Percentiles rank a stretch among this genome's conserved stretches.
phyloP scores from a whole-genome alignment of 2,329 filamentous ascomycete genomes.

The Colletotrichum sidae region DNA sequence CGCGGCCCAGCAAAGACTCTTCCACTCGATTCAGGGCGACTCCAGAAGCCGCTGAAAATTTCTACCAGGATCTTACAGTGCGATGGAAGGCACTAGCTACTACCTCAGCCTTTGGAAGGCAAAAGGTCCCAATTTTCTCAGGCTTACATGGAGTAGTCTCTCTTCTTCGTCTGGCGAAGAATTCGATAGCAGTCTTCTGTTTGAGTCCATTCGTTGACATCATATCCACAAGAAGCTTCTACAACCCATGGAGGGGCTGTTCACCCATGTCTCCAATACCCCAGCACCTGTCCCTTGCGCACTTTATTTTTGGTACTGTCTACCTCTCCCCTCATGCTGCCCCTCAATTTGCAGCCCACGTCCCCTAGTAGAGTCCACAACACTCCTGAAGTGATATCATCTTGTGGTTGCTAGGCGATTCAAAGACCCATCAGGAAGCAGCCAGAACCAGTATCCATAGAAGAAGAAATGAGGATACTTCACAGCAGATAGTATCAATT shows the following conservation, averaged over 20 bases:
- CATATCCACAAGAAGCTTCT: slow-evolving; percentile 30
- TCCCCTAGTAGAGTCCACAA: slow-evolving; percentile 18
- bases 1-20: slow-evolving; percentile 26
- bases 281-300: slow-evolving; percentile 5
- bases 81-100: neutral
- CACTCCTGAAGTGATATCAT: slow-evolving; percentile 34
- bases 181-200: slow-evolving; percentile 18
- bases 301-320: slow-evolving; percentile 20
- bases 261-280: slow-evolving; percentile 22
- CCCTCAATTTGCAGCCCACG: slow-evolving; percentile 10
- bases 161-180: slow-evolving; percentile 8
- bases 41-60: slow-evolving; percentile 30
- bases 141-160: neutral
- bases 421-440: slow-evolving; percentile 29
- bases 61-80: slow-evolving; percentile 26
- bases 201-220: slow-evolving; percentile 30
- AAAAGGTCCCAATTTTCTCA: slow-evolving; percentile 25
- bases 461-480: no score
- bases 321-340: slow-evolving; percentile 12
- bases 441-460: slow-evolving; percentile 6
- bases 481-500: no score
- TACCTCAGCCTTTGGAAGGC: slow-evolving; percentile 21
- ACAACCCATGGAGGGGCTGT: slow-evolving; percentile 28
- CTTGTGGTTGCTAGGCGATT: neutral
- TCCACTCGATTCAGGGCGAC: slow-evolving; percentile 21